Conservation (phyloP, 2,329 filamentous ascomycete genomes). For the Ascochyta fabae region DNA sequence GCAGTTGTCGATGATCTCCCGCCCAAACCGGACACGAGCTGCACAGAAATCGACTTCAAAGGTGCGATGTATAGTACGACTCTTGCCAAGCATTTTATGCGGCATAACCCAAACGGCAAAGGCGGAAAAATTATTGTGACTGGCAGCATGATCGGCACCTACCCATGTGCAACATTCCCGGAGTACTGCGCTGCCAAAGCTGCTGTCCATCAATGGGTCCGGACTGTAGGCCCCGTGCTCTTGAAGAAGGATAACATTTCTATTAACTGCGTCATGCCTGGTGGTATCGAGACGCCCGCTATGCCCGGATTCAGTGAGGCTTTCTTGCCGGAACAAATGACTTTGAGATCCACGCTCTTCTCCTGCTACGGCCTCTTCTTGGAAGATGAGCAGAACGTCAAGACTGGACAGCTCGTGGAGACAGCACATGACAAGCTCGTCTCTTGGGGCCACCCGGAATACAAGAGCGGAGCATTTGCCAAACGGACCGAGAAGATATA, state of each 20-base stretch:
- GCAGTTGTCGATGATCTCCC: slow-evolving; percentile 45
- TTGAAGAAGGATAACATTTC: neutral
- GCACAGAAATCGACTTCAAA: slow-evolving; percentile 59
- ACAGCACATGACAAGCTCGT: neutral
- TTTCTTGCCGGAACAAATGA: neutral
- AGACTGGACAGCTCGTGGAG: neutral
- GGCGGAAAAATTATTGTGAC: slow-evolving; percentile 57
- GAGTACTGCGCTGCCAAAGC: slow-evolving; percentile 47
- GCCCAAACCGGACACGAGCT: slow-evolving; percentile 52
- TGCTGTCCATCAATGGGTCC: neutral
- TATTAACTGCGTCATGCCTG: neutral
- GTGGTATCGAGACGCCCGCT: neutral
- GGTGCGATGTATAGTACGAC: slow-evolving; percentile 58
- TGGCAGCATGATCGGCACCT: slow-evolving; percentile 53
- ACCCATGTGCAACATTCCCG: slow-evolving; percentile 54
- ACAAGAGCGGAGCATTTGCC: neutral
- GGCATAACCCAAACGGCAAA: slow-evolving; percentile 51
- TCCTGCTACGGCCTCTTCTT: neutral
- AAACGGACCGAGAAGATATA: neutral
- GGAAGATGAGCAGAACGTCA: neutral
- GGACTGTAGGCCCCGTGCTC: neutral
- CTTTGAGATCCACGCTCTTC: neutral
- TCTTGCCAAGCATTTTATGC: slow-evolving; percentile 61
- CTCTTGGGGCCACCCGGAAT: neutral
- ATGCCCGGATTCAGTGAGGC: neutral